These are phyloP conservation scores for Nicotiana benthamiana DNA, from an alignment of 257 asterid genomes.

Conservation along the genomic window DNA sequence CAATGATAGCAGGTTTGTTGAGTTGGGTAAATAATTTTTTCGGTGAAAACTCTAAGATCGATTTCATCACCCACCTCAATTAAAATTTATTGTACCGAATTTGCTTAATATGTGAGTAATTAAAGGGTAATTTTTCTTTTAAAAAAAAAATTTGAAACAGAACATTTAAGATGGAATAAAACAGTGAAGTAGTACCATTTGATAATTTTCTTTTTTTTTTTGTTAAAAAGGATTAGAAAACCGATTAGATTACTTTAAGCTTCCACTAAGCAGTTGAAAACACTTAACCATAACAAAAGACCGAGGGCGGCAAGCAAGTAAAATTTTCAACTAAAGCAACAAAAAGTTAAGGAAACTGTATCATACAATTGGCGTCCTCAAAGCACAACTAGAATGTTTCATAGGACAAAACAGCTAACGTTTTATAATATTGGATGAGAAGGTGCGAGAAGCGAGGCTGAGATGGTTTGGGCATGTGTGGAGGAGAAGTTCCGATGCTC, in stretches of 20 bases:
- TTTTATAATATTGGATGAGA: too few relatives aligned
- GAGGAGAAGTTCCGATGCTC: too few relatives aligned
- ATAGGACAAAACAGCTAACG: neutral
- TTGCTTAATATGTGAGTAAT: fast-evolving
- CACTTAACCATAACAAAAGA: neutral
- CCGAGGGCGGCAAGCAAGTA: neutral
- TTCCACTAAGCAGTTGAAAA: neutral
- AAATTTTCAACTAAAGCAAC: neutral
- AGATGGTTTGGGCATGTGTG: too few relatives aligned
- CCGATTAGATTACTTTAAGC: neutral
- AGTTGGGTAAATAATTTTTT: too few relatives aligned
- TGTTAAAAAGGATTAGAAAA: neutral
- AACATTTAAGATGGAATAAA: too few relatives aligned
- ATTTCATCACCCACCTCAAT: fast-evolving
- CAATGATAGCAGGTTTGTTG: fast-evolving
- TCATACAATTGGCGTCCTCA: neutral
- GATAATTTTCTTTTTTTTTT: neutral
- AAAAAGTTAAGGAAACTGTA: neutral
- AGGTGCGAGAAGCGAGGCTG: too few relatives aligned
- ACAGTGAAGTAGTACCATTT: neutral
- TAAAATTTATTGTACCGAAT: too few relatives aligned
- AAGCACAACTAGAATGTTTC: neutral
- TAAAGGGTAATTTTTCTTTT: too few relatives aligned
- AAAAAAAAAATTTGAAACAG: too few relatives aligned
- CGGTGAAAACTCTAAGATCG: fast-evolving